These are phyloP conservation scores for Boletus fagicola DNA, from an alignment of 768 basidiomycete species.

Conservation along the genomic window DNA sequence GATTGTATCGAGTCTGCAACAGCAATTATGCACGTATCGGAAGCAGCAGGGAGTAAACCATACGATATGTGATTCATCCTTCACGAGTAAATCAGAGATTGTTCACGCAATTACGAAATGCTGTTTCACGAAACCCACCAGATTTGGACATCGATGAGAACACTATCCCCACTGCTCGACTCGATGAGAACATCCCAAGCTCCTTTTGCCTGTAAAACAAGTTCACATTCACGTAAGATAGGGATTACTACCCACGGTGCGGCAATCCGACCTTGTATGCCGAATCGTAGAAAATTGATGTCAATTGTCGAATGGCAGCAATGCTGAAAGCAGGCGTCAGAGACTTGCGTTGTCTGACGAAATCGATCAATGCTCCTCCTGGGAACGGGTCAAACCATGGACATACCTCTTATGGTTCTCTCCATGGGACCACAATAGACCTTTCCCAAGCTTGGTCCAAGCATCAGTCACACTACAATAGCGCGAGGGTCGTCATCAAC, in stretches of 20 bases:
- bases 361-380: neutral
- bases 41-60: neutral
- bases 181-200: slow-evolving; percentile 31
- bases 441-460: slow-evolving; percentile 23
- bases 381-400: neutral
- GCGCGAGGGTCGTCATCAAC: no score
- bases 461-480: neutral
- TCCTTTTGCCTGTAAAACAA: neutral
- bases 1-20: neutral
- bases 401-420: slow-evolving; percentile 46
- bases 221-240: neutral
- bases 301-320: slow-evolving; percentile 36
- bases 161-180: slow-evolving; percentile 9
- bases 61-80: neutral
- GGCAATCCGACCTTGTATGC: slow-evolving; percentile 17
- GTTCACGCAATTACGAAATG: no score
- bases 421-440: slow-evolving; percentile 33
- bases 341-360: slow-evolving; percentile 35
- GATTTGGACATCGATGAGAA: slow-evolving; percentile 37
- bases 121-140: slow-evolving; percentile 20
- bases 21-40: neutral
- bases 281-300: slow-evolving; percentile 40
- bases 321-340: slow-evolving; percentile 40
- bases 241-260: no score
- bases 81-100: neutral